Base-by-base conservation (phyloP, 805 yeast species). In the Naumovozyma castellii region DNA sequence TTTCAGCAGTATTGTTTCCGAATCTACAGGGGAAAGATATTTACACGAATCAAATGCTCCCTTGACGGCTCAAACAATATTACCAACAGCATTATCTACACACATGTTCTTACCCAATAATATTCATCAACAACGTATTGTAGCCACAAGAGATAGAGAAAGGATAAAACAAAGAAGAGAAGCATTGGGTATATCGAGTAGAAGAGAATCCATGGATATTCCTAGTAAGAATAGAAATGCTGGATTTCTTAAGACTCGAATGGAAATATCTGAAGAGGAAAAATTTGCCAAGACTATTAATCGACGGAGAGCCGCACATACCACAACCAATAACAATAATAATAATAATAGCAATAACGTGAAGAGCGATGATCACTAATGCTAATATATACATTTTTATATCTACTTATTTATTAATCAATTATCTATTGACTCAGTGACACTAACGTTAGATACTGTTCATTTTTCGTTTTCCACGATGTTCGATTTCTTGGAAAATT, bases 41-140 rank as follows among this genome's bases (percentile, higher is more conserved):
- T 47, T 46, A 27, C 73, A 69, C 43, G 68, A 66, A 41, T 75
- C 79, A 1, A 74, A 72, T 49, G 80, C 79, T 1, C 80, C 80
- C n/a, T 70, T 75, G 6, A 71, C 79, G 1, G 79, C 79, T 1
- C 62, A 75, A 1, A 74, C 78, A 0, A 53, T 75, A 15, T 57
- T 75, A 28, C 80, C 80, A n/a, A 73, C 78, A 3, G 80, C 80
- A 0, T 55, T 75, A 28, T 66, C 78, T 4, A 75, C 80, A 2
- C 80, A 75, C 51, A 75, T 75, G 78, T 75, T 75, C 51, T 49
- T 73, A 32, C 79, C 80, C 3, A 75, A 76, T 42, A 53, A 55
- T 42, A 47, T 57, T 10, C 53, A 49, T 35, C 60, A 53, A 43
- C 61, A 53, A 34, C 42, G 57, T 18, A 40, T 47, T 38, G 59